phyloP scores from a whole-genome alignment of 257 asterid species.

The Scutellaria minor region DNA sequence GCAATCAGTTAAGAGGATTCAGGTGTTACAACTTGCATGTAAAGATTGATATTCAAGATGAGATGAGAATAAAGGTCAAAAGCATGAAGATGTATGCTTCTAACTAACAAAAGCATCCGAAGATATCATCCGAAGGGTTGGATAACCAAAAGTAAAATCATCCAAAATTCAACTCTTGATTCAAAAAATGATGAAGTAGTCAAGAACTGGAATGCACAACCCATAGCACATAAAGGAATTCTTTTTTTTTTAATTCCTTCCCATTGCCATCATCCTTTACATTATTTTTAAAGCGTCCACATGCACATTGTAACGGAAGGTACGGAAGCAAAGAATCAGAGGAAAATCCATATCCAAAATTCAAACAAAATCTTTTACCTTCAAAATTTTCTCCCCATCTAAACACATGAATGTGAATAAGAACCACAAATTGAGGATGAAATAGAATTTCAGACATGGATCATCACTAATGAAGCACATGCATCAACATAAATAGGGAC shows the following conservation, averaged over 20 bases:
- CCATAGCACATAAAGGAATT: too few species aligned
- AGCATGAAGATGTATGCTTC: not conserved
- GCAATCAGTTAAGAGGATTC: too few species aligned
- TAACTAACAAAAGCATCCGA: not conserved
- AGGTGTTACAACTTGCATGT: too few species aligned
- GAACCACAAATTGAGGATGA: not conserved
- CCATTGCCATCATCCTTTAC: not conserved
- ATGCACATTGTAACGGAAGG: not conserved
- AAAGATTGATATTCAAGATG: too few species aligned
- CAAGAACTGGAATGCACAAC: constrained; percentile 10
- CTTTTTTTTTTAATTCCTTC: too few species aligned
- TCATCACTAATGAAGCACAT: not conserved
- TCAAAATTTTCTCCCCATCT: not conserved
- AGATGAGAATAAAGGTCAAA: not conserved
- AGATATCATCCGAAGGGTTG: too few species aligned
- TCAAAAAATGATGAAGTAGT: not conserved
- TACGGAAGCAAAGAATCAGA: not conserved
- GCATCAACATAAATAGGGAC: not conserved
- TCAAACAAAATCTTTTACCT: not conserved
- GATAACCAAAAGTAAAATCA: too few species aligned
- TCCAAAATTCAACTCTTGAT: not conserved
- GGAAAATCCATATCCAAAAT: not conserved
- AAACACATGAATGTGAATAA: not conserved
- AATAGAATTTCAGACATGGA: not conserved
- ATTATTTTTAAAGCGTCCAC: not conserved